These are phyloP conservation scores for Aspergillus awamori DNA, from an alignment of 2,329 filamentous ascomycete species.

Conservation along the genomic window DNA sequence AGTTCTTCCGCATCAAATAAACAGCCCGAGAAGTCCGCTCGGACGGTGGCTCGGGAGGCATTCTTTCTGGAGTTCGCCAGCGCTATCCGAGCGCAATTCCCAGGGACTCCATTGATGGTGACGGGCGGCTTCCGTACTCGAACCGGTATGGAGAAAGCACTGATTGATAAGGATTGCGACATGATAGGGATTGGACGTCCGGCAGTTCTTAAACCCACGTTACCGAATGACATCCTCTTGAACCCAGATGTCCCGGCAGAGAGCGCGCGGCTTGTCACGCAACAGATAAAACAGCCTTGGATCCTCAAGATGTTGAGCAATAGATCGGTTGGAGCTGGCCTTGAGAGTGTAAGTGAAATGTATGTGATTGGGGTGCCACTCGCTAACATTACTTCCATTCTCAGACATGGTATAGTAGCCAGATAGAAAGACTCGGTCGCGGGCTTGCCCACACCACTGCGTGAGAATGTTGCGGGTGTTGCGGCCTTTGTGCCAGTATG, in stretches of 20 bases:
- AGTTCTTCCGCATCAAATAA: not conserved
- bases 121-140: conserved; percentile 62
- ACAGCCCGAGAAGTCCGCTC: conserved; percentile 23
- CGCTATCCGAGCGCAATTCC: conserved; percentile 47
- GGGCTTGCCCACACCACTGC: not conserved
- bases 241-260: not conserved
- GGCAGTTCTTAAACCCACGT: conserved; percentile 42
- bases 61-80: conserved; percentile 66
- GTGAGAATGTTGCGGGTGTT: not conserved
- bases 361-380: not conserved
- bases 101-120: conserved; percentile 52
- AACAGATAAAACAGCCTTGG: not conserved
- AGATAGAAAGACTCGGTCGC: not conserved
- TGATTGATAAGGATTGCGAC: conserved; percentile 47
- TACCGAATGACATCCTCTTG: not conserved
- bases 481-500: too few relatives aligned
- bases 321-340: not conserved
- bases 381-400: not conserved
- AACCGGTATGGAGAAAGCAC: conserved; percentile 50
- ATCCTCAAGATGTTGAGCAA: not conserved
- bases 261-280: not conserved
- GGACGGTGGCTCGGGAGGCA: conserved; percentile 51
- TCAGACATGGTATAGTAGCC: not conserved
- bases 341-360: not conserved
- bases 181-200: conserved; percentile 49